Base-by-base conservation (phyloP, 1,139 yeast species). In the Geotrichum citri-aurantii region DNA sequence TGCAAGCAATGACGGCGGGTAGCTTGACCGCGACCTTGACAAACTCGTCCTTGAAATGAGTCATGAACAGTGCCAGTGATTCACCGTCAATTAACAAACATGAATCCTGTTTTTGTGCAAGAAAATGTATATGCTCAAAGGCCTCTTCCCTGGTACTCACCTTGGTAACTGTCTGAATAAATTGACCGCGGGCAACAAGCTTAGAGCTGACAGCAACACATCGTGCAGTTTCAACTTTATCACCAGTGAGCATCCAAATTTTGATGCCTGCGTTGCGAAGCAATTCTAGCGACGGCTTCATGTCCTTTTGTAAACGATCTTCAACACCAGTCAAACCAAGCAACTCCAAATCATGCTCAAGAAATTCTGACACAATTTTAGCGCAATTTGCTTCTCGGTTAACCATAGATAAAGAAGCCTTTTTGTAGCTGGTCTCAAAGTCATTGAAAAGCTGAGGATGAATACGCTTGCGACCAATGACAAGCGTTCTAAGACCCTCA, bases 231-330 rank as follows among this genome's bases (percentile, higher is more conserved):
- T 95, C 99, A 8, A 93, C 98, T 71, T 95, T 95, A 71, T 95
- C 99, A 64, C 99, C 99, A 0, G 99, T 95, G 55, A 95, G 77
- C 99, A 95, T 95, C 99, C 99, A 95, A 56, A 95, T 93, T 68
- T 90, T 90, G 60, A 95, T 84, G 1, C 99, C 99, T 0, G 99
- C 99, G 74, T 95, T 93, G 66, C 99, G 80, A 64, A 95, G 78
- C 46, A 93, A 78, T 74, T 95, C 99, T 62, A 95, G 85, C 0
- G 97, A 89, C 0, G 95, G 82, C 71, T 92, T 93, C 59, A 95
- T 97, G 70, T 92, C 92, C 57, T 81, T 81, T 71, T 95, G 99
- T 54, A 95, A 78, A 68, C 90, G 88, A 71, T 95, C 99, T 71
- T 95, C 99, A 42, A 95, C 99, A 60, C 99, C 99, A 0, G 99